These are phyloP conservation scores for Backusella macrospora DNA, from an alignment of 192 early-diverging fungal species.

Conservation along the genomic window DNA sequence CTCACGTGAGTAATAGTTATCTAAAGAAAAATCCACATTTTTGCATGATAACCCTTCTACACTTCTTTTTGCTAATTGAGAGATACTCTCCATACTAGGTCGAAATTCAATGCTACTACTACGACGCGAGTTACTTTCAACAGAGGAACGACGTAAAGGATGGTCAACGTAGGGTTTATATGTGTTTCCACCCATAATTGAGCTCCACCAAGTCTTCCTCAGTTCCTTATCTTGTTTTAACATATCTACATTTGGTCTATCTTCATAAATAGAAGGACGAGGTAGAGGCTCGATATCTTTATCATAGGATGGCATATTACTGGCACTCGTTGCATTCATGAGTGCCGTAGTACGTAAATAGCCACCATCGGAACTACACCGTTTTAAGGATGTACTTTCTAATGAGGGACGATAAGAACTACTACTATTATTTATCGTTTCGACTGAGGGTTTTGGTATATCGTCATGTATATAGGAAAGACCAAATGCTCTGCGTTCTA, in stretches of 20 bases:
- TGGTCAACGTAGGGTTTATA: conserved; percentile 24
- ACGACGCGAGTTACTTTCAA: not conserved
- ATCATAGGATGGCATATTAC: not conserved
- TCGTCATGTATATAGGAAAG: conserved; percentile 1
- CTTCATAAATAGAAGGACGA: conserved; percentile 22
- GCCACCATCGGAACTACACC: conserved; percentile 37
- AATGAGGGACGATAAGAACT: conserved; percentile 8
- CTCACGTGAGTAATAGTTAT: not conserved
- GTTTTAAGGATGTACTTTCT: conserved; percentile 20
- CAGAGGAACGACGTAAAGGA: conserved; percentile 8
- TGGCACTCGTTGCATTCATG: conserved; percentile 26
- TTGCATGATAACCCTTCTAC: conserved; percentile 25
- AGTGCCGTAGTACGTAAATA: conserved; percentile 29
- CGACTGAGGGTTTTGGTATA: conserved; percentile 21
- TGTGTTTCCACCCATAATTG: conserved; percentile 34
- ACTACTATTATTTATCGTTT: not conserved
- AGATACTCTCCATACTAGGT: conserved; percentile 33
- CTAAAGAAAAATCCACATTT: conserved; percentile 16
- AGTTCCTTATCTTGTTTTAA: conserved; percentile 35
- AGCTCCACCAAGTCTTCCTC: conserved; percentile 43
- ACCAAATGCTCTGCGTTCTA: conserved; percentile 36
- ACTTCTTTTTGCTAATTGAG: conserved; percentile 29
- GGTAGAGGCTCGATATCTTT: conserved; percentile 17
- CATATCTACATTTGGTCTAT: conserved; percentile 28
- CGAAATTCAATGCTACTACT: conserved; percentile 32